Evolutionary conservation across 371 early-diverging fungal genomes (phyloP).

Genomic region (Rhizopus sp.): DNA sequence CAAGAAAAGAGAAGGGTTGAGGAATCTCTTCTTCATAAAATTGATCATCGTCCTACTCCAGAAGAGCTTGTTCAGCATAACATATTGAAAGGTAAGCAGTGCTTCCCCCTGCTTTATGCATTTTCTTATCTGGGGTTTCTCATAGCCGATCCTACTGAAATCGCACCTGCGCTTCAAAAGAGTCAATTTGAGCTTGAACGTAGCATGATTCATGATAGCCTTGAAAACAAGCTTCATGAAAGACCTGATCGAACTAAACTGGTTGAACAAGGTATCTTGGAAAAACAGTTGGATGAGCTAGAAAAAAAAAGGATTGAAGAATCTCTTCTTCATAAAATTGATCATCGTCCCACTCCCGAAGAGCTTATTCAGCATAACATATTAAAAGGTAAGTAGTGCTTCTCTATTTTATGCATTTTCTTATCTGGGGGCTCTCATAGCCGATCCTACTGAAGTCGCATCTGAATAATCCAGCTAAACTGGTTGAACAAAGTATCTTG

Average conservation of each 20-base stretch:
- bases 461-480: slow-evolving; percentile 63
- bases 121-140: neutral
- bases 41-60: slow-evolving; percentile 71
- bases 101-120: neutral
- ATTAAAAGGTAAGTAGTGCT: no score
- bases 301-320: slow-evolving; percentile 63
- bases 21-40: slow-evolving; percentile 69
- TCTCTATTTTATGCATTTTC: no score
- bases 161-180: slow-evolving; percentile 58
- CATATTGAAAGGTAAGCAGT: slow-evolving; percentile 53
- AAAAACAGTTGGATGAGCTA: no score
- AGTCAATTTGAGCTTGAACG: slow-evolving; percentile 55
- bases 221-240: slow-evolving; percentile 71
- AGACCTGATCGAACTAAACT: slow-evolving; percentile 74
- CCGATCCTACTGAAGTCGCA: slow-evolving; percentile 50
- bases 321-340: slow-evolving; percentile 65
- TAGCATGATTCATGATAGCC: slow-evolving; percentile 63
- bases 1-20: slow-evolving; percentile 53
- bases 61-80: slow-evolving; percentile 72
- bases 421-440: no score
- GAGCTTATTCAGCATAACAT: slow-evolving; percentile 73
- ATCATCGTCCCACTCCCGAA: slow-evolving; percentile 64
- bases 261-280: slow-evolving; percentile 72
- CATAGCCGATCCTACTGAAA: slow-evolving; percentile 37
- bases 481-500: slow-evolving; percentile 68